Conservation (phyloP, 1,284 basidiomycete genomes). For the Rhodotorula sp. region DNA sequence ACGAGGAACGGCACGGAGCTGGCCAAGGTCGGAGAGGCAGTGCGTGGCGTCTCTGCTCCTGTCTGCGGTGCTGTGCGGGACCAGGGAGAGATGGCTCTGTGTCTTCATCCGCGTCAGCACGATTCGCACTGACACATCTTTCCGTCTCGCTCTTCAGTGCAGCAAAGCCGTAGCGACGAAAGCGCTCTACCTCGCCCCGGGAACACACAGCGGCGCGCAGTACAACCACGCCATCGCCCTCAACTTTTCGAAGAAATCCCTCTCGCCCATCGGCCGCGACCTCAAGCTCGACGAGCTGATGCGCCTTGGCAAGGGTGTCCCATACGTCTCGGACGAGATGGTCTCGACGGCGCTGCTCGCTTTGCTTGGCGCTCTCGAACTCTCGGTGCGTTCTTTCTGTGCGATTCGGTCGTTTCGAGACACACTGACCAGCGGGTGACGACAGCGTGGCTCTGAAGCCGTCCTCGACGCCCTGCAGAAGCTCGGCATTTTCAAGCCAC, state of each 20-base stretch:
- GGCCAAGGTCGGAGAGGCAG: slow-evolving; percentile 7
- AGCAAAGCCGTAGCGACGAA: background rate
- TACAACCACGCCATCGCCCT: background rate
- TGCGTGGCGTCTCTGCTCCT: background rate
- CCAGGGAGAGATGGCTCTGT: background rate
- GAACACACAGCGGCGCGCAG: background rate
- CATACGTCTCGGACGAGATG: slow-evolving; percentile 14
- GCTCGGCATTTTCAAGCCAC: slow-evolving; percentile 10
- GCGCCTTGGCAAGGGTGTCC: background rate
- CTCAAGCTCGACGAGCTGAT: slow-evolving; percentile 4
- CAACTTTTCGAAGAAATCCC: background rate
- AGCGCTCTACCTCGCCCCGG: slow-evolving; percentile 4
- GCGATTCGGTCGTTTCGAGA: too few relatives aligned
- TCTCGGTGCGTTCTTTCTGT: background rate
- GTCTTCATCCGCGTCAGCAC: background rate
- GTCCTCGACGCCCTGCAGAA: background rate
- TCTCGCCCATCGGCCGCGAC: background rate
- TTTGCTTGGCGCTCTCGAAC: slow-evolving; percentile 6
- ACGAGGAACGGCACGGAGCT: slow-evolving; percentile 8
- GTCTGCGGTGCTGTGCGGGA: too few relatives aligned
- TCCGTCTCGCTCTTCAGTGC: background rate
- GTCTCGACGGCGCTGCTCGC: background rate
- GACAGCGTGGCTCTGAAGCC: background rate
- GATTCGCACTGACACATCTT: too few relatives aligned
- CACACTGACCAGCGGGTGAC: background rate